A percentile compares a stretch with the other conserved stretches of the same genome.
Evolutionary conservation across 2,329 filamentous ascomycete species (phyloP).

Genomic region (Fusarium floridanum): DNA sequence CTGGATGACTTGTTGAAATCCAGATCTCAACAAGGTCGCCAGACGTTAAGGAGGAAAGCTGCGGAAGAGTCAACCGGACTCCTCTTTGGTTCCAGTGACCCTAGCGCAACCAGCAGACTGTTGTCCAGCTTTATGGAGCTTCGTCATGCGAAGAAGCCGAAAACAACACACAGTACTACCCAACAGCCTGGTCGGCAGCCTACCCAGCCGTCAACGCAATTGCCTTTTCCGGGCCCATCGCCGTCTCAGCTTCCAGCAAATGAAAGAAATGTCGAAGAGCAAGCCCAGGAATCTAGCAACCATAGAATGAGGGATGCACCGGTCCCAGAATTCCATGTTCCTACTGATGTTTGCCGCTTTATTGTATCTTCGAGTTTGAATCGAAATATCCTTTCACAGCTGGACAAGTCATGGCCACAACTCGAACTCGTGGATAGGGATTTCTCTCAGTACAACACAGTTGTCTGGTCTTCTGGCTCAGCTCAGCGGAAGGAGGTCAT

Average conservation of each 20-base stretch:
- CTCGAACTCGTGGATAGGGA: conserved; percentile 72
- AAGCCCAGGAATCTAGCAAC: not conserved
- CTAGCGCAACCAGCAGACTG: conserved; percentile 45
- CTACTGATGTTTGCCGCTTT: conserved; percentile 48
- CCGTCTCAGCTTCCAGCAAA: not conserved
- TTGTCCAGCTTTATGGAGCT: conserved; percentile 51
- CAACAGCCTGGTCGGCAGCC: not conserved
- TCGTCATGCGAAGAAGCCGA: conserved; percentile 44
- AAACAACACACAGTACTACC: conserved; percentile 2
- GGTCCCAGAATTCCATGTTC: conserved; percentile 32
- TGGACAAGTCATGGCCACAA: conserved; percentile 63
- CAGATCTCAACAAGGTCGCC: not conserved
- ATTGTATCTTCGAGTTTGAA: conserved; percentile 66
- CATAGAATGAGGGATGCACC: conserved; percentile 3
- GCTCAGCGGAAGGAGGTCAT: conserved; percentile 44
- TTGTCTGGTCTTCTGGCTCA: conserved; percentile 49
- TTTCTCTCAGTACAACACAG: conserved; percentile 58
- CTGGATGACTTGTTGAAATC: conserved; percentile 14
- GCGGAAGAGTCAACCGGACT: not conserved
- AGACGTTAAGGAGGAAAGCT: conserved; percentile 6
- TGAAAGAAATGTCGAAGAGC: not conserved
- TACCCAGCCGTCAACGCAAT: not conserved
- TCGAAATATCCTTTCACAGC: conserved; percentile 61
- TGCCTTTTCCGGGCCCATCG: not conserved
- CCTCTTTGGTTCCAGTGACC: conserved; percentile 32